Evolutionary conservation across 208 protist genomes (phyloP), one percentile per base, ranked within the genome.

Genomic region (Crithidia acanthocephali): DNA sequence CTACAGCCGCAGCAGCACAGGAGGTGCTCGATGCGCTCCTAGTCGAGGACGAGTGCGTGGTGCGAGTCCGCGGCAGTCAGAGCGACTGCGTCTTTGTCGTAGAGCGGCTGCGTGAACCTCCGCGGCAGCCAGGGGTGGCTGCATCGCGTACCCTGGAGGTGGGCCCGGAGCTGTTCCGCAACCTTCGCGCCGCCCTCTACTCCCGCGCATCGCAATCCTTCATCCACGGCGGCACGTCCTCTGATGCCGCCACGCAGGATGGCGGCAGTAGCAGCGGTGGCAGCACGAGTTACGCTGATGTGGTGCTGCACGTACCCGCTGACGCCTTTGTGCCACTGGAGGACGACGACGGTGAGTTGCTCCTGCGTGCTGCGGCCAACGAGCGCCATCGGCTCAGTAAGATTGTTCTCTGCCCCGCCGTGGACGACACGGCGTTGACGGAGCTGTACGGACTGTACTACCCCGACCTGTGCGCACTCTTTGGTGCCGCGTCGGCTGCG

Each of bases 361-460:
- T 76, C 10, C 23, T 55, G 25, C 60, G 47, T 9, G 9, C 56
- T 0, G 50, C 35, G 0, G 30, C 59, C 13, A 22, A 32, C 15
- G 25, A 51, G 47, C 63, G 28, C 8, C 40, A 51, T 27, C 25
- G 18, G 2, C 50, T 81, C 23, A 65, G 25, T 5, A 76, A 76
- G 27, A 33, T 83, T 30, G 52, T 83, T 2, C 63, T 88, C 37
- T 74, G 76, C 50, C 77, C 89, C 1, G 89, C 83, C 27, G n/a
- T 86, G 47, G 86, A 85, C 63, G 74, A 77, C 27, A 68, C 81
- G 53, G 67, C 83, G 40, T 66, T 92, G 47, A 78, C 42, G 11
- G 85, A 80, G 25, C 48, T 88, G 15, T 82, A 88, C 68, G 90
- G 90, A 2, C 79, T 90, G 0, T 66, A 62, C 27, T 86, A 92